Conservation (phyloP, 306 rosid species). For the Mimosa pudica region DNA sequence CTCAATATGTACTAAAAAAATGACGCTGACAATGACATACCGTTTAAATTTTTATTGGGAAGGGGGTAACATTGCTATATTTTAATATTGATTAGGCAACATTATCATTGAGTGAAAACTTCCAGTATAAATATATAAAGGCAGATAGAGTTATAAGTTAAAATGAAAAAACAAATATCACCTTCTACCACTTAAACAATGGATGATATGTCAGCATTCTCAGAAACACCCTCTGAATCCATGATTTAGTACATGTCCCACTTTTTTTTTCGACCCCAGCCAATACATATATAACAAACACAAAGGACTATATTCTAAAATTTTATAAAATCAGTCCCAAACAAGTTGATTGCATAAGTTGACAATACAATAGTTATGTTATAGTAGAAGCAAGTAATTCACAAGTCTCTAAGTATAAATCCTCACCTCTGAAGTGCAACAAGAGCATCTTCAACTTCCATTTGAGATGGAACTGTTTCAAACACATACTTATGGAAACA, state of each 20-base stretch:
- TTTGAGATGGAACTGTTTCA: constrained; percentile 52
- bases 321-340: background rate
- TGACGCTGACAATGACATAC: too few relatives aligned
- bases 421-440: constrained; percentile 59
- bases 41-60: too few relatives aligned
- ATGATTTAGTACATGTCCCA: background rate
- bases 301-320: background rate
- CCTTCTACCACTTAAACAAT: background rate
- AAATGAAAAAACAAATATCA: constrained; percentile 12
- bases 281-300: background rate
- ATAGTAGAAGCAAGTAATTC: constrained; percentile 4
- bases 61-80: too few relatives aligned
- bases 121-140: too few relatives aligned
- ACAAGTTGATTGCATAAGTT: background rate
- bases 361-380: background rate
- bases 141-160: background rate
- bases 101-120: too few relatives aligned
- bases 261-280: background rate
- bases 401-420: background rate
- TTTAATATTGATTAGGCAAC: too few relatives aligned
- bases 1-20: too few relatives aligned
- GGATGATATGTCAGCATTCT: background rate
- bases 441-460: constrained; percentile 60
- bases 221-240: background rate
- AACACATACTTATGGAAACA: constrained; percentile 37